Conservation (phyloP, 2,329 filamentous ascomycete species). For the Huntiella bhutanensis region DNA sequence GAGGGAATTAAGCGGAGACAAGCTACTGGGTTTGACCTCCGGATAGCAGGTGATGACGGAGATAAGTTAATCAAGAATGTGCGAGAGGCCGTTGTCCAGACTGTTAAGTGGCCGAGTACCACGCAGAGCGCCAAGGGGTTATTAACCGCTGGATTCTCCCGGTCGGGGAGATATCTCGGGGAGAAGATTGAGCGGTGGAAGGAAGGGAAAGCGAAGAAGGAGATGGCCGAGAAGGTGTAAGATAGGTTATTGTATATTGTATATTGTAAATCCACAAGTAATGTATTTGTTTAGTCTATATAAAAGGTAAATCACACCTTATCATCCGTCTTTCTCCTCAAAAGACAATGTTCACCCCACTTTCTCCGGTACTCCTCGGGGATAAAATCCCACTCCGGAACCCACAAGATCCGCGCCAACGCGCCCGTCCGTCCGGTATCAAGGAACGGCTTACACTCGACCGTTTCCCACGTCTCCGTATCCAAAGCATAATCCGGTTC, state of each 20-base stretch:
- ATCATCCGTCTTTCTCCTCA: constrained; percentile 21
- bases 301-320: neutral
- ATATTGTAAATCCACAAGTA: no score
- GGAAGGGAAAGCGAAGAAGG: constrained; percentile 21
- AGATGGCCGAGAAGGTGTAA: neutral
- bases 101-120: constrained; percentile 81
- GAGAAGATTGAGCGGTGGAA: constrained; percentile 61
- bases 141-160: constrained; percentile 54
- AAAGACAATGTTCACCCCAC: constrained; percentile 79
- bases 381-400: constrained; percentile 52
- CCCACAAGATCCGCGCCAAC: constrained; percentile 60
- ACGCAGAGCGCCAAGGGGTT: constrained; percentile 71
- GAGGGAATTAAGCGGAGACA: constrained; percentile 51
- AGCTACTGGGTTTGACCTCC: constrained; percentile 68
- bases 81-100: constrained; percentile 60
- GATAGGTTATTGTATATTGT: no score
- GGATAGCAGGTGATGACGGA: constrained; percentile 54
- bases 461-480: constrained; percentile 52
- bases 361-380: constrained; percentile 51
- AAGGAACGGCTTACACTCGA: constrained; percentile 62
- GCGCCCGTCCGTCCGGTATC: constrained; percentile 58
- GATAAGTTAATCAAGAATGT: constrained; percentile 52
- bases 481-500: constrained; percentile 72
- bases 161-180: constrained; percentile 54
- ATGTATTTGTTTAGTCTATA: neutral